Evolutionary conservation across 148 eudicot genomes (phyloP).

Genomic region (Camellia lanceoleosa): DNA sequence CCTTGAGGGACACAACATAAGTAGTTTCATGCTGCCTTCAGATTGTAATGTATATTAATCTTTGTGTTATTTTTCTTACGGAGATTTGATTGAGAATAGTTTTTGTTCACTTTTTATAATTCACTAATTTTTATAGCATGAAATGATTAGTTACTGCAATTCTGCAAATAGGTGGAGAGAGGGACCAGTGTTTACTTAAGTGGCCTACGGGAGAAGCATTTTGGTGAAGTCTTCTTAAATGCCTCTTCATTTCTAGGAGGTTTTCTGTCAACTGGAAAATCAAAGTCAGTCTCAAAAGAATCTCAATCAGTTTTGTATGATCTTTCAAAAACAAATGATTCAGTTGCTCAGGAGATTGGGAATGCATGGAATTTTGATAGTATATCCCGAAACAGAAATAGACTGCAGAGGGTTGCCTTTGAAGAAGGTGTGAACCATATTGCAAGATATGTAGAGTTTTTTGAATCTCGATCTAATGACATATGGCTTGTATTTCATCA

Average conservation of each 20-base stretch:
- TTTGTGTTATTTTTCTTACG: neutral
- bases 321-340: slow-evolving; percentile 30
- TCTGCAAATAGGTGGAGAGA: slow-evolving; percentile 74
- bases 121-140: neutral
- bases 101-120: slow-evolving; percentile 3
- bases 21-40: neutral
- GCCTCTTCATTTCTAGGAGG: slow-evolving; percentile 53
- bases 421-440: slow-evolving; percentile 89
- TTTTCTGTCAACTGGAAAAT: slow-evolving; percentile 27
- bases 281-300: slow-evolving; percentile 29
- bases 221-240: slow-evolving; percentile 91
- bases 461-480: slow-evolving; percentile 86
- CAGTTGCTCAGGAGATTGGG: slow-evolving; percentile 31
- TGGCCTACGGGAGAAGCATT: slow-evolving; percentile 88
- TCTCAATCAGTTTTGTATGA: slow-evolving; percentile 27
- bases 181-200: slow-evolving; percentile 83
- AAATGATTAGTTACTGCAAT: slow-evolving; percentile 12
- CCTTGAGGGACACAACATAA: neutral
- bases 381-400: slow-evolving; percentile 24
- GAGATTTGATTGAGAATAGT: neutral
- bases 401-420: slow-evolving; percentile 29
- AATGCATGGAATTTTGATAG: slow-evolving; percentile 35
- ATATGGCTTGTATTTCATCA: slow-evolving; percentile 98
- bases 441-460: slow-evolving; percentile 96
- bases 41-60: neutral